Percentiles rank a stretch among this genome's conserved stretches.
Conservation (phyloP, 179 eudicot species). For the Beta lomatogona region DNA sequence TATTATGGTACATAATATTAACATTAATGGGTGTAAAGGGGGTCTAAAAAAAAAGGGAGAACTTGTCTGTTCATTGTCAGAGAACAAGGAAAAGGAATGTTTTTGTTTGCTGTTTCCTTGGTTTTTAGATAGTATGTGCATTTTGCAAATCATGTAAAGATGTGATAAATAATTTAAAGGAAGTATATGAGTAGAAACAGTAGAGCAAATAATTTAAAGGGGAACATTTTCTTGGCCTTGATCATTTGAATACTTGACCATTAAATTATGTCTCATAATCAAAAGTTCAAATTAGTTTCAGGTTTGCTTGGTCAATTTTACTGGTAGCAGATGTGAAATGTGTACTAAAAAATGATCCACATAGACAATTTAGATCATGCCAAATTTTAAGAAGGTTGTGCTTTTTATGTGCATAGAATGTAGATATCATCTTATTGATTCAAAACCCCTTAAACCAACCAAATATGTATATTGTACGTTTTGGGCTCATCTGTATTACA, state of each 20-base stretch:
- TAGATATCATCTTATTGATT: no score
- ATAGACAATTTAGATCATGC: not conserved
- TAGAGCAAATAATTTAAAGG: slow-evolving; percentile 19
- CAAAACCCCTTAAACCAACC: no score
- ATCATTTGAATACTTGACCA: slow-evolving; percentile 22
- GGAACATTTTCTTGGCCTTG: slow-evolving; percentile 22
- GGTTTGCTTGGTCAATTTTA: not conserved
- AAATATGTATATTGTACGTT: no score
- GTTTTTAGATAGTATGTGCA: slow-evolving; percentile 15
- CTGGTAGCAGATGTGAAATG: not conserved
- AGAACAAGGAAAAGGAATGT: slow-evolving; percentile 27
- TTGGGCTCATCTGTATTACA: no score
- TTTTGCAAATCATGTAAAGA: not conserved
- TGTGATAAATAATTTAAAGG: not conserved
- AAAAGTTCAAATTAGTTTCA: not conserved
- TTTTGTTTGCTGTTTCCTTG: not conserved
- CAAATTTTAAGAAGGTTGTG: slow-evolving; percentile 6
- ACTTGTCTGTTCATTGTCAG: slow-evolving; percentile 31
- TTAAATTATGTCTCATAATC: not conserved
- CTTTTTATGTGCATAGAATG: not conserved
- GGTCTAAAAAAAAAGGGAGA: slow-evolving; percentile 9
- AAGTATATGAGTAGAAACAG: not conserved
- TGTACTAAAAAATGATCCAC: not conserved
- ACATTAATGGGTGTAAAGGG: not conserved
- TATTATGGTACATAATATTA: not conserved